A percentile compares a stretch with the other conserved stretches of the same genome.
phyloP scores from a whole-genome alignment of 495 filamentous ascomycete species.

The Podospora fimiseda region DNA sequence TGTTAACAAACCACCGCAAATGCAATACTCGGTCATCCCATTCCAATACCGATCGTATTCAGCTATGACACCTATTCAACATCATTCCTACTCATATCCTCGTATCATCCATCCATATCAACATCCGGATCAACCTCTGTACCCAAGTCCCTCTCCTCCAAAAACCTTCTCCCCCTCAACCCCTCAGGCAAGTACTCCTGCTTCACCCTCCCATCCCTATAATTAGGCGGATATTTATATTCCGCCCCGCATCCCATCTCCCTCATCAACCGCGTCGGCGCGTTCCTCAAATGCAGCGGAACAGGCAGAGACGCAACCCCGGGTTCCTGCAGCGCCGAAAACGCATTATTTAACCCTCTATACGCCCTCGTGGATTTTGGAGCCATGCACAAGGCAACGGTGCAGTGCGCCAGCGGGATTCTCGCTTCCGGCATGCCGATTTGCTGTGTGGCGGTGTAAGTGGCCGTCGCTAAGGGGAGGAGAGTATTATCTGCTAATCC shows the following conservation, averaged over 20 bases:
- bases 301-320: conserved; percentile 73
- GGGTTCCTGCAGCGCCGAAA: conserved; percentile 66
- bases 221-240: conserved; percentile 97
- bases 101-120: conserved; percentile 25
- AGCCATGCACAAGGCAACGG: conserved; percentile 74
- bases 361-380: conserved; percentile 85
- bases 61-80: no score
- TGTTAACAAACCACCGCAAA: no score
- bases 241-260: conserved; percentile 83
- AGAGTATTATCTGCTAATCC: conserved; percentile 86
- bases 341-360: conserved; percentile 70
- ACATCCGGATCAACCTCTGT: conserved; percentile 61
- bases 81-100: no score
- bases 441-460: conserved; percentile 79
- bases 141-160: conserved; percentile 80
- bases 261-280: conserved; percentile 86
- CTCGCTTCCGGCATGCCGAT: conserved; percentile 92
- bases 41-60: no score
- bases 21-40: no score
- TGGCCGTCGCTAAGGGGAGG: conserved; percentile 73
- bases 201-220: conserved; percentile 69
- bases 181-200: conserved; percentile 86
- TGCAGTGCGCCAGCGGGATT: conserved; percentile 83
- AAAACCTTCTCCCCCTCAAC: conserved; percentile 60
- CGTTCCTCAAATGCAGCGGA: conserved; percentile 84